phyloP scores from a whole-genome alignment of 495 filamentous ascomycete species.

The Podospora appendiculata region DNA sequence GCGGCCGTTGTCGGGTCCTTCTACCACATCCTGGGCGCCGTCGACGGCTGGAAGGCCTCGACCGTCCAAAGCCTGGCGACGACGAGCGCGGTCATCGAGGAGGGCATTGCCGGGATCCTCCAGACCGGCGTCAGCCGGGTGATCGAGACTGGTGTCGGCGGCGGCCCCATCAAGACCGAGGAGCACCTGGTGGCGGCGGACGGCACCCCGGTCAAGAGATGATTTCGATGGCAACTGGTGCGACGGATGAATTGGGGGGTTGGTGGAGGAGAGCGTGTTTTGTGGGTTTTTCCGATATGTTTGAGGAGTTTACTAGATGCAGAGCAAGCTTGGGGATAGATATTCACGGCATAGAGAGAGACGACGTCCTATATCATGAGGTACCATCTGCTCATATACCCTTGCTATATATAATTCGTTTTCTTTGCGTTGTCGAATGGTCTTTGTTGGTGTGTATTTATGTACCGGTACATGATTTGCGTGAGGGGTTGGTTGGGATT shows the following conservation, averaged over 20 bases:
- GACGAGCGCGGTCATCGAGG: conserved; percentile 46
- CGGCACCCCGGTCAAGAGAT: conserved; percentile 44
- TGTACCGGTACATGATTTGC: too few relatives aligned
- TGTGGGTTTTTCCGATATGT: too few relatives aligned
- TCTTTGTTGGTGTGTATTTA: too few relatives aligned
- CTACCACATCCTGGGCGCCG: conserved; percentile 41
- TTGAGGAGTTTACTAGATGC: too few relatives aligned
- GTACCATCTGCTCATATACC: neutral
- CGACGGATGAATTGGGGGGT: too few relatives aligned
- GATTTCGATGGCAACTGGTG: neutral
- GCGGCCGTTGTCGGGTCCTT: conserved; percentile 65
- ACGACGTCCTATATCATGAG: neutral
- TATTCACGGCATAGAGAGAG: too few relatives aligned
- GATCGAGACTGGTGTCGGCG: conserved; percentile 85
- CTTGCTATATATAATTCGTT: neutral
- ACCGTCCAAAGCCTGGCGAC: conserved; percentile 30
- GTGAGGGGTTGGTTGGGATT: too few relatives aligned
- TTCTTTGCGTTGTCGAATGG: neutral
- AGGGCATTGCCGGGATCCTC: conserved; percentile 49
- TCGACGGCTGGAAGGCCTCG: conserved; percentile 57
- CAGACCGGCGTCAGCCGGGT: conserved; percentile 76
- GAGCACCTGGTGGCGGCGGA: conserved; percentile 69
- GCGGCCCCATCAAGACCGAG: conserved; percentile 72
- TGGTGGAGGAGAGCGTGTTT: too few relatives aligned
- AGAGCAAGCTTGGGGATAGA: too few relatives aligned